A percentile compares a stretch with the other conserved stretches of the same genome.
phyloP scores from a whole-genome alignment of 1,284 basidiomycete genomes.

The Puccinia sorghi region DNA sequence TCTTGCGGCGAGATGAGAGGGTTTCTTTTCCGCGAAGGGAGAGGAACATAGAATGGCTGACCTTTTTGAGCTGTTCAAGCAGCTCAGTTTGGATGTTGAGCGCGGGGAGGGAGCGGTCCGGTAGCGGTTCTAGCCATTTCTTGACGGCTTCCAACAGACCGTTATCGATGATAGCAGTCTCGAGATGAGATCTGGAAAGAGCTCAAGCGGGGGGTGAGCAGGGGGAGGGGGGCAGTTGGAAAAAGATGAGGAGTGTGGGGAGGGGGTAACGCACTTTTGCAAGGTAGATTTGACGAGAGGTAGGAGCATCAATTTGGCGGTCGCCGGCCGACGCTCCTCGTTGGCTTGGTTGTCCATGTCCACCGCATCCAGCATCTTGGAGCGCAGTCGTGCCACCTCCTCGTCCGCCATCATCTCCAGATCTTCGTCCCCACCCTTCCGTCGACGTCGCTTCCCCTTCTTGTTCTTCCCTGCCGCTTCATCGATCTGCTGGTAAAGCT shows the following conservation, averaged over 20 bases:
- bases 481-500: constrained; percentile 42
- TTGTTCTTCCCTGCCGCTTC: constrained; percentile 43
- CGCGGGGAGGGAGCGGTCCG: constrained; percentile 86
- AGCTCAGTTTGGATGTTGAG: constrained; percentile 94
- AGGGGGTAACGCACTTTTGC: constrained; percentile 86
- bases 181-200: constrained; percentile 67
- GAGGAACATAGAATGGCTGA: constrained; percentile 53
- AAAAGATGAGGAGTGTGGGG: constrained; percentile 11
- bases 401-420: constrained; percentile 88
- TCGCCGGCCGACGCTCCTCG: constrained; percentile 77
- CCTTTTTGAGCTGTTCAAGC: constrained; percentile 75
- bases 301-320: constrained; percentile 79
- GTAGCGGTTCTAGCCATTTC: constrained; percentile 91
- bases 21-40: neutral
- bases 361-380: constrained; percentile 83
- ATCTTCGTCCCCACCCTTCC: constrained; percentile 57
- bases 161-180: constrained; percentile 92
- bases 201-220: neutral
- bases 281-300: constrained; percentile 87
- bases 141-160: constrained; percentile 87
- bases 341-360: constrained; percentile 82
- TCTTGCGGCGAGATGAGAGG: neutral
- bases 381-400: constrained; percentile 78
- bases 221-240: neutral
- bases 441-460: constrained; percentile 35